Percentiles rank a stretch among this genome's conserved stretches.
These are phyloP conservation scores for Elsinoe australis DNA, from an alignment of 2,329 filamentous ascomycete genomes.

Conservation along the genomic window DNA sequence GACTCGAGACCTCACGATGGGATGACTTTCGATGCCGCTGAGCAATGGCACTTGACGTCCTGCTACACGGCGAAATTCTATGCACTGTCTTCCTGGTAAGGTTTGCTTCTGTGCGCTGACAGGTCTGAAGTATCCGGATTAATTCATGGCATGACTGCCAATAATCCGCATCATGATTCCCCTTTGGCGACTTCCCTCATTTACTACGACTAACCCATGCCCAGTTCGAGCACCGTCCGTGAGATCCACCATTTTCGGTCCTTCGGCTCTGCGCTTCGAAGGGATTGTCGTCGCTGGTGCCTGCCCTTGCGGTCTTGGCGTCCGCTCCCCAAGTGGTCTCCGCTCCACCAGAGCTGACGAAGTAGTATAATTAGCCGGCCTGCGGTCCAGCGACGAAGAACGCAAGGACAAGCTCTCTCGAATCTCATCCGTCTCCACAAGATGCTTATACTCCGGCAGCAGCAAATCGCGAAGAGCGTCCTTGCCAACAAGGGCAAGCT, in stretches of 20 bases:
- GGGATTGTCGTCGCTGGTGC: not conserved
- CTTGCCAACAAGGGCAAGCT: not conserved
- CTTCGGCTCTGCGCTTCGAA: not conserved
- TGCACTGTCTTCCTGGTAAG: no score
- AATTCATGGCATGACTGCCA: no score
- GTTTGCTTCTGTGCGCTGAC: no score
- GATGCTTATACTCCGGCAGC: not conserved
- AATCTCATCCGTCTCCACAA: not conserved
- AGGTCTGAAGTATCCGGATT: no score
- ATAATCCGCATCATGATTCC: no score
- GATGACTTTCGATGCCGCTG: no score
- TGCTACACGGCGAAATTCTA: no score
- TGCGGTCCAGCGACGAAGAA: not conserved
- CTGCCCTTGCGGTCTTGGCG: not conserved
- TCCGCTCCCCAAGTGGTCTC: not conserved
- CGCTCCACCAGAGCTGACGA: not conserved
- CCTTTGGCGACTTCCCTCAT: no score
- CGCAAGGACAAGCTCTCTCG: not conserved
- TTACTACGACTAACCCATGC: no score
- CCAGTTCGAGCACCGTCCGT: no score
- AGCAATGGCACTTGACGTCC: no score
- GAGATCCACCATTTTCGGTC: not conserved
- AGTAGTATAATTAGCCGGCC: not conserved
- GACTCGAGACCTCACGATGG: no score
- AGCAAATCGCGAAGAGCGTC: not conserved